Evolutionary conservation across 2,329 filamentous ascomycete genomes (phyloP).

Genomic region (Blumeriella jaapii): DNA sequence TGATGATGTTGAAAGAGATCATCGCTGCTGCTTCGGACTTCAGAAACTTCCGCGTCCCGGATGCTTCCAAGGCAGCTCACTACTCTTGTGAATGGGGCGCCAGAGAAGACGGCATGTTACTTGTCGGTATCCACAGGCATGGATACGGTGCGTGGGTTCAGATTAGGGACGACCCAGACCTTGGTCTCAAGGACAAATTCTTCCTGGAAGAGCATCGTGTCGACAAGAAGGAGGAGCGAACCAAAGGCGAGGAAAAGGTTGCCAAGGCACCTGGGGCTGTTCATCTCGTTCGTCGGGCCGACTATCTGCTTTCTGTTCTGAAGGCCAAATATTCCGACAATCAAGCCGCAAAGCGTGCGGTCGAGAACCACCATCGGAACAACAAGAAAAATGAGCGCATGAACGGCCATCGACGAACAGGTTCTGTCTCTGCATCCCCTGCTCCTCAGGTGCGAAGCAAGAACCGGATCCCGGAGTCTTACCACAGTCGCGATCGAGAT

Average conservation of each 20-base stretch:
- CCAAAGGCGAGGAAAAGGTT: conserved; percentile 55
- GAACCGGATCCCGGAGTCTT: conserved; percentile 27
- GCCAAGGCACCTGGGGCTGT: conserved; percentile 94
- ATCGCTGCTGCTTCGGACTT: conserved; percentile 57
- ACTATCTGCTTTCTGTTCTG: conserved; percentile 90
- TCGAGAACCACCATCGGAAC: conserved; percentile 90
- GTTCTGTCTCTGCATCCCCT: conserved; percentile 60
- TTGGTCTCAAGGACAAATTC: conserved; percentile 80
- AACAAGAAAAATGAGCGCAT: conserved; percentile 61
- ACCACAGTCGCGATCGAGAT: conserved; percentile 37
- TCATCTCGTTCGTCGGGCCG: conserved; percentile 85
- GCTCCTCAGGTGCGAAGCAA: conserved; percentile 43
- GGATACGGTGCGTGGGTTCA: conserved; percentile 93
- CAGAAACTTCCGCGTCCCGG: conserved; percentile 72
- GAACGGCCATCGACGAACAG: conserved; percentile 47
- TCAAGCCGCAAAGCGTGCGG: conserved; percentile 60
- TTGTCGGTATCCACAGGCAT: conserved; percentile 83
- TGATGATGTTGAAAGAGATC: conserved; percentile 70
- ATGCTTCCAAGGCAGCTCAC: conserved; percentile 83
- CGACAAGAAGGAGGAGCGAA: conserved; percentile 89
- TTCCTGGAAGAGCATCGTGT: conserved; percentile 98
- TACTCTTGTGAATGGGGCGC: conserved; percentile 90
- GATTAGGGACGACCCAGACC: conserved; percentile 82
- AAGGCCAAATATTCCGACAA: conserved; percentile 76
- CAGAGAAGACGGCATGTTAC: conserved; percentile 92